Evolutionary conservation across 129 eudicot genomes (phyloP), one percentile per base, ranked within the genome.

Genomic region (Smallanthus sonchifolius): DNA sequence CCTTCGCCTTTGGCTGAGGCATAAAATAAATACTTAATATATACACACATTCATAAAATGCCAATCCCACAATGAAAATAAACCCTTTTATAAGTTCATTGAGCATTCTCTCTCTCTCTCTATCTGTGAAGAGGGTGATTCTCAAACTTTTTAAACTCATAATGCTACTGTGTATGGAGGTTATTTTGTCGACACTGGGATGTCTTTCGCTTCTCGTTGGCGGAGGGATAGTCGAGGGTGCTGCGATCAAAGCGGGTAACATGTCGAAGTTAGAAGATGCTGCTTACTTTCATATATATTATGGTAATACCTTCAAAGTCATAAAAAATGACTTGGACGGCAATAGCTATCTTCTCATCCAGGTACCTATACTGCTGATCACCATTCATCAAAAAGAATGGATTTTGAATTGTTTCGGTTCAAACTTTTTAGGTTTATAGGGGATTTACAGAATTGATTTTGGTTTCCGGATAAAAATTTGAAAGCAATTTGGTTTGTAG

Each of bases 261-360:
- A 85, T 85, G 32, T 95, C 99, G 0, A 79, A 76, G 77, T 91
- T 87, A 10, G 97, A 87, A 67, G 97, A 95, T 84, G 97, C 99
- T n/a, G 74, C 79, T 4, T 86, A 86, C 62, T 82, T 88, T 67
- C 89, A 82, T 51, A 83, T 95, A 30, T 95, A 91, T 57, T 95
- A 91, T 77, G 99, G 99, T 9, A 96, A 85, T 75, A 83, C 88
- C 34, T 95, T 95, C 81, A 95, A 95, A 78, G 99, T 95, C 77
- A 87, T 94, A 78, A 94, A 87, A 77, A 94, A 94, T 44, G 81
- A 73, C 19, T 68, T 91, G 4, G 99, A 94, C 73, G 99, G 97
- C 72, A 83, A 91, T 84, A 91, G 96, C 65, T 94, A 94, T 79
- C 99, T 94, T 85, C 99, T 94, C 64, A 85, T 85, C 59, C 97